A percentile compares a stretch with the other conserved stretches of the same genome.
phyloP scores from a whole-genome alignment of 1,284 basidiomycete genomes.

The Microbotryum scabiosae region DNA sequence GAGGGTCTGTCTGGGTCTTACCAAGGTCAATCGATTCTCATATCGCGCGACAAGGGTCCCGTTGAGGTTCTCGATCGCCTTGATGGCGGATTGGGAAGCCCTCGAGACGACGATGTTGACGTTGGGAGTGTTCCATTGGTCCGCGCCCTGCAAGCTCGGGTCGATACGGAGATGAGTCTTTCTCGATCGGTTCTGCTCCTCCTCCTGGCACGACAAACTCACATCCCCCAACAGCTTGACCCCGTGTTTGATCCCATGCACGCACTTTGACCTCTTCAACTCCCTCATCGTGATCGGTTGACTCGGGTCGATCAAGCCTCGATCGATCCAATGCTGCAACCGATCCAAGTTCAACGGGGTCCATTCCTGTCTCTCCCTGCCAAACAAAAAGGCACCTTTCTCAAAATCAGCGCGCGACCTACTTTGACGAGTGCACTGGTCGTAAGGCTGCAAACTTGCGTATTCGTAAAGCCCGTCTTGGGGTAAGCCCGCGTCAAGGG shows the following conservation, averaged over 20 bases:
- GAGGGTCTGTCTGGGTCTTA: not conserved
- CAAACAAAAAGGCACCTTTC: not conserved
- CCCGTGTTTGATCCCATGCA: slow-evolving; percentile 80
- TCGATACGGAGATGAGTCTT: not conserved
- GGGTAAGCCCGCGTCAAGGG: slow-evolving; percentile 85
- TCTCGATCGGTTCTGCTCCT: slow-evolving; percentile 6
- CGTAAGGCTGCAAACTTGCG: too few relatives aligned
- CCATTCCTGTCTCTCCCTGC: slow-evolving; percentile 17
- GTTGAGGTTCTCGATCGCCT: slow-evolving; percentile 69
- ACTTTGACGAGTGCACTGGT: too few relatives aligned
- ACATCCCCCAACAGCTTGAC: slow-evolving; percentile 84
- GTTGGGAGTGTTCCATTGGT: slow-evolving; percentile 56
- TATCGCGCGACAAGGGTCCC: slow-evolving; percentile 84
- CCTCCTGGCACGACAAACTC: slow-evolving; percentile 36
- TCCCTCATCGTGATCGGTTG: slow-evolving; percentile 82
- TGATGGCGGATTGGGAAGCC: slow-evolving; percentile 77
- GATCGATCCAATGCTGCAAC: slow-evolving; percentile 83
- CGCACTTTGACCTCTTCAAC: slow-evolving; percentile 71
- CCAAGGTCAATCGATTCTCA: slow-evolving; percentile 75
- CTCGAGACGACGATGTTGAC: slow-evolving; percentile 76
- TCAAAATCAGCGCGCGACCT: too few relatives aligned
- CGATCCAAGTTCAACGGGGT: slow-evolving; percentile 69
- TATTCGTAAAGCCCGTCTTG: slow-evolving; percentile 87
- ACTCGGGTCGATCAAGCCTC: slow-evolving; percentile 66
- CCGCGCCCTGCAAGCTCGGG: slow-evolving; percentile 49